A percentile compares a stretch with the other conserved stretches of the same genome.
Evolutionary conservation across 2,329 filamentous ascomycete genomes (phyloP).

Genomic region (Monosporascus cannonballus): DNA sequence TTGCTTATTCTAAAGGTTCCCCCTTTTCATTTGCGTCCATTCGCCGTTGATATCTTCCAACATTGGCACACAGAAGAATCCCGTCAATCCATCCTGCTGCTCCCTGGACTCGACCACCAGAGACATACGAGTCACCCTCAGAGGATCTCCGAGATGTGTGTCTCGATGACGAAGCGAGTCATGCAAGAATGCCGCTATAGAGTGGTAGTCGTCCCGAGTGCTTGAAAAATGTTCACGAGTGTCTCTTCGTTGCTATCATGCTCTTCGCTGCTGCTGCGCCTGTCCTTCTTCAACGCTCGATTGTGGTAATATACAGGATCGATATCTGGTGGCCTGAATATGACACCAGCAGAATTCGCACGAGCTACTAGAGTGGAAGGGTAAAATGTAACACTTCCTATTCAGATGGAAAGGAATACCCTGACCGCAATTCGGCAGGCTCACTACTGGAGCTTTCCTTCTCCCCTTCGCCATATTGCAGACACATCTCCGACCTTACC

Average conservation of each 20-base stretch:
- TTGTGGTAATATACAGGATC: constrained; percentile 23
- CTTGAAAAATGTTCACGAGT: constrained; percentile 22
- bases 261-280: constrained; percentile 25
- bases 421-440: constrained; percentile 6
- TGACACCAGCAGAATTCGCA: constrained; percentile 25
- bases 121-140: constrained; percentile 3
- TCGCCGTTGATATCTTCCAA: neutral
- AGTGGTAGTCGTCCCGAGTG: constrained; percentile 22
- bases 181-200: constrained; percentile 10
- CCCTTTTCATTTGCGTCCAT: neutral
- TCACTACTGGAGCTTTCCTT: constrained; percentile 25
- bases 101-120: neutral
- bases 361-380: constrained; percentile 27
- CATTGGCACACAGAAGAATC: constrained; percentile 2
- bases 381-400: constrained; percentile 8
- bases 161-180: constrained; percentile 20
- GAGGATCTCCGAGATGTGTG: constrained; percentile 26
- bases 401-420: too few relatives aligned
- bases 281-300: constrained; percentile 26
- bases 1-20: too few relatives aligned
- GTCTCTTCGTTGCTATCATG: constrained; percentile 22
- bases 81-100: neutral
- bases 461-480: constrained; percentile 25
- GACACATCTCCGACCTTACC: constrained; percentile 21
- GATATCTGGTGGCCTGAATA: constrained; percentile 17